Evolutionary conservation across 2,329 filamentous ascomycete genomes (phyloP).

Genomic region (Aureobasidium mangrovei): DNA sequence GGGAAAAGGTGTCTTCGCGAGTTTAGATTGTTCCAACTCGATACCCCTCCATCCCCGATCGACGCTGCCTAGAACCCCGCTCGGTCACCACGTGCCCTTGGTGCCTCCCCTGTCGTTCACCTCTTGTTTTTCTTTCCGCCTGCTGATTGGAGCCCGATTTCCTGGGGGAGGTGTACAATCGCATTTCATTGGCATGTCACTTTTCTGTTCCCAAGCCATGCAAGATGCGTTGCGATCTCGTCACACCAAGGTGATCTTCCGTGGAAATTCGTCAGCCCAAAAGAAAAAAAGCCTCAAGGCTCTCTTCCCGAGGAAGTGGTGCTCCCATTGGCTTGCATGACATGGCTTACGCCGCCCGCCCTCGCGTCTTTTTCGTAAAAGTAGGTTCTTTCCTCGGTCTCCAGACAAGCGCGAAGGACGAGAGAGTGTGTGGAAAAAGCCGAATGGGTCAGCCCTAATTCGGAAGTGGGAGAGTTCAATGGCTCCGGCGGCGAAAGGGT

Average conservation of each 20-base stretch:
- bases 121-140: not conserved
- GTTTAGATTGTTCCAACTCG: too few species aligned
- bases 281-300: not conserved
- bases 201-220: not conserved
- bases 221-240: not conserved
- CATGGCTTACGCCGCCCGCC: slow-evolving; percentile 2
- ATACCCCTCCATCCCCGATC: too few species aligned
- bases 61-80: too few species aligned
- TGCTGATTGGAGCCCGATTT: not conserved
- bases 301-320: not conserved
- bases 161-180: not conserved
- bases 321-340: slow-evolving; percentile 3
- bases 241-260: not conserved
- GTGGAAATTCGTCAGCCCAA: not conserved
- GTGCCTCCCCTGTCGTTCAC: not conserved
- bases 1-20: too few species aligned
- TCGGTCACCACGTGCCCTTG: too few species aligned
- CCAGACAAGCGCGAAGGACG: not conserved
- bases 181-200: not conserved
- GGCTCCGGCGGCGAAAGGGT: too few species aligned
- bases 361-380: not conserved
- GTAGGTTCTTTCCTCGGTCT: not conserved
- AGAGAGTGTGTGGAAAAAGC: not conserved
- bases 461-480: too few species aligned
- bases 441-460: not conserved